These are phyloP conservation scores for Nevesoporus exiguus DNA, from an alignment of 768 basidiomycete genomes.

Conservation along the genomic window DNA sequence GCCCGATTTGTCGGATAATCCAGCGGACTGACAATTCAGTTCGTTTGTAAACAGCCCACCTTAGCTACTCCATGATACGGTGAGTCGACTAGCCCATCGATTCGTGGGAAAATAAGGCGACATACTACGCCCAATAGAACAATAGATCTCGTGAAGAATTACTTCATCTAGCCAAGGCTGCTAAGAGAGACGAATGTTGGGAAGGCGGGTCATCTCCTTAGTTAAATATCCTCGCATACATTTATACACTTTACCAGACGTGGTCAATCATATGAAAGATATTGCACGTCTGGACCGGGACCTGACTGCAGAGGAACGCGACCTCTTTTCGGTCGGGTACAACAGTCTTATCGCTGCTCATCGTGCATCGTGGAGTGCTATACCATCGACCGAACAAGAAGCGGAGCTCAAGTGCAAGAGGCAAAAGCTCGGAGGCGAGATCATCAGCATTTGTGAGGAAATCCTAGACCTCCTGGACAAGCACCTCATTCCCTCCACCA, in stretches of 20 bases:
- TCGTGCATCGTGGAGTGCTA: neutral
- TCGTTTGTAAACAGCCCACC: neutral
- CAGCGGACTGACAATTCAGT: neutral
- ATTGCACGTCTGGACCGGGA: neutral
- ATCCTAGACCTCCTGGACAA: neutral
- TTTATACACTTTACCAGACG: neutral
- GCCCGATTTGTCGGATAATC: neutral
- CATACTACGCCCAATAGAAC: no score
- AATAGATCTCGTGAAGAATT: neutral
- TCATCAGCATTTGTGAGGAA: neutral
- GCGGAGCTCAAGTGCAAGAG: neutral
- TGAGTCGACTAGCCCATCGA: neutral
- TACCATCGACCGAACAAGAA: neutral
- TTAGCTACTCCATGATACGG: neutral
- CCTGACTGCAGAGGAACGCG: neutral
- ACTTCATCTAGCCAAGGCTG: neutral
- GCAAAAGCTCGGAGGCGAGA: neutral
- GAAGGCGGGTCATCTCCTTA: neutral
- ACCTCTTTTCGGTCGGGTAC: neutral
- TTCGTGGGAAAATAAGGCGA: neutral
- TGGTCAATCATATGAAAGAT: neutral
- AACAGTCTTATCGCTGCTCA: neutral
- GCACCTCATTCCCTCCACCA: neutral
- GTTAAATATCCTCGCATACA: neutral
- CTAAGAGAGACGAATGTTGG: neutral